A percentile compares a stretch with the other conserved stretches of the same genome.
Evolutionary conservation across 768 basidiomycete species (phyloP).

Genomic region (Ephemerocybe angulata): DNA sequence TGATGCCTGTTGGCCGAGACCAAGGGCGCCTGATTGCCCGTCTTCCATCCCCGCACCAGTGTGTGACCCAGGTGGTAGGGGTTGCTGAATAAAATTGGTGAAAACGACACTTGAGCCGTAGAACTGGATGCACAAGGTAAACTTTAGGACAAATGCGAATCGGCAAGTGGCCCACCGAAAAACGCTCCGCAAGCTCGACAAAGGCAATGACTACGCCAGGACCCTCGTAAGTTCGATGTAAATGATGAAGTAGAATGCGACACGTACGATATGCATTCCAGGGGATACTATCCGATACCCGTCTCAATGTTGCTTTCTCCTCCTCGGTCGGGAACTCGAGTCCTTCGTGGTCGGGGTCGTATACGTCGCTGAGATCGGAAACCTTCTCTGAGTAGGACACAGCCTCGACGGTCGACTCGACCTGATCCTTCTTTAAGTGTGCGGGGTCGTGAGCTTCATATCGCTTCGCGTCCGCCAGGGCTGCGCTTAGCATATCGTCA

Average conservation of each 20-base stretch:
- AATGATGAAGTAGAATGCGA: conserved; percentile 2
- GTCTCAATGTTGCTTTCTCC: conserved; percentile 53
- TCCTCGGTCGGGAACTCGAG: conserved; percentile 63
- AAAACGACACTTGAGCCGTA: conserved; percentile 50
- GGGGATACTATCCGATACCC: conserved; percentile 56
- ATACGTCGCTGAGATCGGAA: not conserved
- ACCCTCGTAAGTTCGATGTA: not conserved
- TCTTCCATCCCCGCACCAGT: conserved; percentile 56
- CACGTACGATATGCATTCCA: conserved; percentile 53
- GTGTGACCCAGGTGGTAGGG: conserved; percentile 58
- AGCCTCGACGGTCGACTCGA: too few species aligned
- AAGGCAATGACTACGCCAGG: conserved; percentile 52
- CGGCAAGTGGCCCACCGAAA: conserved; percentile 44
- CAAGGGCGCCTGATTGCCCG: conserved; percentile 67
- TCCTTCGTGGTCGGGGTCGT: conserved; percentile 35
- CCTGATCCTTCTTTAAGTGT: not conserved
- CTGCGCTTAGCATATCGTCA: conserved; percentile 7
- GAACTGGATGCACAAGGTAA: conserved; percentile 24
- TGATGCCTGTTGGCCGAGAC: conserved; percentile 62
- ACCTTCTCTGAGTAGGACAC: not conserved
- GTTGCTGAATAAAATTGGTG: conserved; percentile 73
- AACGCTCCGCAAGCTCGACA: conserved; percentile 70
- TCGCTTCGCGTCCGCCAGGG: not conserved
- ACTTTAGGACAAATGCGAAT: not conserved
- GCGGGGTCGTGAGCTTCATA: not conserved